Evolutionary conservation across 768 basidiomycete species (phyloP), one percentile per base, ranked within the genome.

Genomic region (Mycena metata): DNA sequence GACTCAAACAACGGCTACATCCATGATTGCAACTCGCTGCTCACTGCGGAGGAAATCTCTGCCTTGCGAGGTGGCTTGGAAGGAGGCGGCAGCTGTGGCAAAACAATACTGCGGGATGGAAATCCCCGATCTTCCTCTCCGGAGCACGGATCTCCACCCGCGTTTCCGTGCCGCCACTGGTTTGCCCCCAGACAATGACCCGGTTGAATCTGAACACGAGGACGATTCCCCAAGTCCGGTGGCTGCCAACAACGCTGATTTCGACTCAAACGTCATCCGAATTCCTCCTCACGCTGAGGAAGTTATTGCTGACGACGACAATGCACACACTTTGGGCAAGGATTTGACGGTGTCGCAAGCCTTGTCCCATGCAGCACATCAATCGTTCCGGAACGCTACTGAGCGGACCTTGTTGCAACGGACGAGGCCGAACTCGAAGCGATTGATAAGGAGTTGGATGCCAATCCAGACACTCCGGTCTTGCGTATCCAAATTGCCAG

Each of bases 1-100:
- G 57, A 69, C 16, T 58, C 62, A 1, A 64, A 64, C 43, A 60
- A 58, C 19, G 68, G 68, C 0, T 69, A 69, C 21, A 55, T 36
- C 6, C 19, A 17, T 15, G 67, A 68, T 15, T 60, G 1, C 33
- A 55, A 55, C 30, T 50, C 60, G 9, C 10, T 10, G n/a, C 35
- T 66, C n/a, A 66, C 35, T 16, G 7, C 47, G 5, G 47, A 59
- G 24, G 64, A 66, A 24, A 54, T 66, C 12, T 8, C 57, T 35
- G 50, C 47, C 11, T 41, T 66, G 56, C 41, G 57, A 42, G 10
- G 26, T 46, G 3, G 64, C 57, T 9, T 66, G 57, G 41, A 60
- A 60, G 3, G 64, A 66, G 41, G 64, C 64, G 2, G 64, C 56
- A 5, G 57, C 49, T 1, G 17, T 66, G 4, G 56, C 64, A 15